phyloP scores from a whole-genome alignment of 164 flowering plant genomes.

The grape (Vitis vinifera) region ASM3070453v1 NC_081808.1:6938501-6939000 shows the following conservation, averaged over 20 bases:
- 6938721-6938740: slow-evolving; percentile 95
- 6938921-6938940: not conserved
- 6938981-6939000: too few species aligned
- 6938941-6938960: not conserved
- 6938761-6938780: slow-evolving; percentile 94
- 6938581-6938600: too few species aligned
- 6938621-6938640: too few species aligned
- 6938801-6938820: slow-evolving; percentile 99
- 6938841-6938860: slow-evolving; percentile 39
- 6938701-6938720: slow-evolving; percentile 71
- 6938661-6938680: slow-evolving; percentile 85
- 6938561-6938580: too few species aligned
- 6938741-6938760: slow-evolving; percentile 90
- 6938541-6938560: too few species aligned
- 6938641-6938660: slow-evolving; percentile 44
- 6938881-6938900: not conserved
- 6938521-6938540: too few species aligned
- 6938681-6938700: slow-evolving; percentile 97
- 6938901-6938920: not conserved
- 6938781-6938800: slow-evolving; percentile 98
- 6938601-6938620: not conserved
- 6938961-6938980: too few species aligned
- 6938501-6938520: too few species aligned
- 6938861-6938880: slow-evolving; percentile 23
- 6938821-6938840: slow-evolving; percentile 85